Base-by-base conservation (phyloP, 768 basidiomycete species). In the Heimioporus sp. region DNA sequence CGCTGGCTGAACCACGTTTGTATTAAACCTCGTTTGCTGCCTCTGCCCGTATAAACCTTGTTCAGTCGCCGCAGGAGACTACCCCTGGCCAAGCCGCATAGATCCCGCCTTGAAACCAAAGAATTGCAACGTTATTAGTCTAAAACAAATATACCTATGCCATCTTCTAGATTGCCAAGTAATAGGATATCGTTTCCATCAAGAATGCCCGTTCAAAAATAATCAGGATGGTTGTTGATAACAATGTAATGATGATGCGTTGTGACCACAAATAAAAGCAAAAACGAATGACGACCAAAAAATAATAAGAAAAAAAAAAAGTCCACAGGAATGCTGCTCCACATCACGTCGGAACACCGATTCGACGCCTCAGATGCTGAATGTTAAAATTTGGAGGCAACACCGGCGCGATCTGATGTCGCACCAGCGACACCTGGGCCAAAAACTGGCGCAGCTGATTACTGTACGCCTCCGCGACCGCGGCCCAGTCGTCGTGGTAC, bases 371-470 rank as follows among this genome's bases (percentile, higher is more conserved):
- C 48, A 68, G 35, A 44, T 65, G 68, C 15, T 69, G 68, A 5
- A 65, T 48, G 43, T 69, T 69, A 32, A 67, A 67, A 19, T 68
- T 68, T 2, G 68, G 66, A 4, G 66, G 66, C 10, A 67, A 53
- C 31, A 70, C 66, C 3, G 65, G 68, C 5, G 57, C 56, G 12
- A 67, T 65, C 49, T 67, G 66, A 49, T 68, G 65, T 7, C 66
- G 54, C 24, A 67, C 62, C 7, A 61, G 45, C 37, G 68, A 69
- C 32, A 69, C 59, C 55, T 68, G 66, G 2, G 63, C 58, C 44
- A 67, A 49, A 46, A 67, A 70, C 42, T 70, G 66, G 12, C 66
- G 56, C 10, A 67, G 46, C 5, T 67, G 66, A 39, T 39, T 59
- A 46, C 66, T 61, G 42, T 67, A 67, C 35, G 59, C 68, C 49